phyloP scores from a whole-genome alignment of 495 filamentous ascomycete genomes.

The Coniosporium apollinis region DNA sequence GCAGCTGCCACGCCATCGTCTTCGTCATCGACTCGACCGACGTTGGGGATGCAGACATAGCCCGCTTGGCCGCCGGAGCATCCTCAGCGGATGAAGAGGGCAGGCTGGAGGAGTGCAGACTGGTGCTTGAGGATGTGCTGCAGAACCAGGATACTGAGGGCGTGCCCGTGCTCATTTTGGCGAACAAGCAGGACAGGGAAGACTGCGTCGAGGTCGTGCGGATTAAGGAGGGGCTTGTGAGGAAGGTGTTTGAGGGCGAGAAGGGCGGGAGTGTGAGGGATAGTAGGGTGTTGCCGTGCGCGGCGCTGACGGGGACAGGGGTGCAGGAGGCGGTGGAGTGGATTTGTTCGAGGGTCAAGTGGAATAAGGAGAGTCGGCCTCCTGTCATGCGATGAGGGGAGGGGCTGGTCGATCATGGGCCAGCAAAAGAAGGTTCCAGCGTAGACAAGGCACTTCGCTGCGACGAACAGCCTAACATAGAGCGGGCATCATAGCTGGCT shows the following conservation, averaged over 20 bases:
- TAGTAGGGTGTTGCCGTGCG: slow-evolving; percentile 78
- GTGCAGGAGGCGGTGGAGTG: slow-evolving; percentile 93
- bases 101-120: slow-evolving; percentile 69
- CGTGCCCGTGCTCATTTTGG: slow-evolving; percentile 79
- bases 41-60: slow-evolving; percentile 58
- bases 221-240: slow-evolving; percentile 89
- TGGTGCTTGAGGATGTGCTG: slow-evolving; percentile 77
- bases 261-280: slow-evolving; percentile 66
- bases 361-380: slow-evolving; percentile 86
- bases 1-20: slow-evolving; percentile 85
- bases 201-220: slow-evolving; percentile 94
- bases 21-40: slow-evolving; percentile 93
- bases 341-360: slow-evolving; percentile 77
- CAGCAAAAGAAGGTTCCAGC: too few relatives aligned
- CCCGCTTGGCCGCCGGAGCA: slow-evolving; percentile 17
- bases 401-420: too few relatives aligned
- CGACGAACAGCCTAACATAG: too few relatives aligned
- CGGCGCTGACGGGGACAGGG: slow-evolving; percentile 77
- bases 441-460: too few relatives aligned
- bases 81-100: slow-evolving; percentile 39
- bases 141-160: slow-evolving; percentile 71
- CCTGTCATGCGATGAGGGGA: slow-evolving; percentile 81
- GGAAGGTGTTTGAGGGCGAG: slow-evolving; percentile 88
- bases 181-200: slow-evolving; percentile 95
- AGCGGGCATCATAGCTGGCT: too few relatives aligned